Base-by-base conservation (phyloP, 2,329 filamentous ascomycete species). In the Colletotrichum somersetense region DNA sequence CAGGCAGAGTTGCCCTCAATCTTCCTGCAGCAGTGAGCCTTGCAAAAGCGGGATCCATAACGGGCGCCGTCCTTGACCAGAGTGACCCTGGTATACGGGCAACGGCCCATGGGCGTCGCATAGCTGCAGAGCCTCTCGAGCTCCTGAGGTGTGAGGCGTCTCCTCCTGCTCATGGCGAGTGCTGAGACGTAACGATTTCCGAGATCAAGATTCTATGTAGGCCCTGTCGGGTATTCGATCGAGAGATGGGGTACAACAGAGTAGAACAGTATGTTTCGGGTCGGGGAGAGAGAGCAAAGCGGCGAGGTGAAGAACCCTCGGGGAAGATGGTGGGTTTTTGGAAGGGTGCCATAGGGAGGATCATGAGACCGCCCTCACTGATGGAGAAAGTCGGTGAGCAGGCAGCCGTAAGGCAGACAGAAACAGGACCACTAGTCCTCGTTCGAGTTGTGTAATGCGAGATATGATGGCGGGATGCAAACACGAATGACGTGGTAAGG, bases 1-100 rank as follows among this genome's bases (percentile, higher is more conserved):
- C 73, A 74, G 12, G 73, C 71, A 2, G 67, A 57, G 20, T 50
- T 46, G 46, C 66, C 52, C 5, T 71, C 56, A n/a, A 74, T 59
- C 73, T 67, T 74, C 26, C 59, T 74, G 62, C 73, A 74, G 58
- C 73, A 74, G 62, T 74, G 73, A 6, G 66, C 38, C 30, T 61
- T 72, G 67, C 73, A 74, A 48, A 58, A 74, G 20, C 61, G 62
- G 20, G 71, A 74, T 1, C 35, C 18, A 4, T 44, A 69, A 6
- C 48, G 62, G 11, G 12, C 46, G 23, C 65, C 68, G 18, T 72
- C 73, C 33, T 64, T 74, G 23, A 44, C 63, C 20, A 74, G 58
- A 20, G 57, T 72, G 23, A 72, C 67, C 44, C 55, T 69, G 33
- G 14, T 11, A 26, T 72, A 48, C 42, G 52, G 44, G 26, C 73